phyloP scores from a whole-genome alignment of 345 rosid species.

The Brassica incana region DNA sequence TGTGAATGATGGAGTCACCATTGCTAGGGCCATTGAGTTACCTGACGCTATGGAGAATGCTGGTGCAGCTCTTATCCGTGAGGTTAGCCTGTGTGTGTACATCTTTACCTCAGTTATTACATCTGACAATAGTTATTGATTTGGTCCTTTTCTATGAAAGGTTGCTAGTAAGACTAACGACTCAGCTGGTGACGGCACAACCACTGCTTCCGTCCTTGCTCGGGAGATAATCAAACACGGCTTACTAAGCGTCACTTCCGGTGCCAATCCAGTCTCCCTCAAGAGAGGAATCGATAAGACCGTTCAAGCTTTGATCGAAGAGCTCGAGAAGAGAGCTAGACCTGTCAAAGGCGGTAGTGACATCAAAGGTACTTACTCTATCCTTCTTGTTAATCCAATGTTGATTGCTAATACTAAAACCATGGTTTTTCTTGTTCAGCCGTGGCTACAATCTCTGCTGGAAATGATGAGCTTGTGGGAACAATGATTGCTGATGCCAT shows the following conservation, averaged over 20 bases:
- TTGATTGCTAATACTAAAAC: not conserved
- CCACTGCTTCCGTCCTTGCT: conserved; percentile 92
- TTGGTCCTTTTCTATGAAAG: conserved; percentile 40
- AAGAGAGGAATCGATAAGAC: conserved; percentile 94
- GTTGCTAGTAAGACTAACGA: conserved; percentile 99
- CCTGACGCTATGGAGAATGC: conserved; percentile 98
- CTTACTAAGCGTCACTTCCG: conserved; percentile 86
- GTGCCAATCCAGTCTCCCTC: conserved; percentile 89
- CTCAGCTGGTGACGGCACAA: conserved; percentile 98
- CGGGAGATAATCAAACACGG: conserved; percentile 91
- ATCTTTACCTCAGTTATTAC: not conserved
- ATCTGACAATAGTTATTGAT: not conserved
- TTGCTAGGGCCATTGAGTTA: conserved; percentile 91
- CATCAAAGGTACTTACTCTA: conserved; percentile 56
- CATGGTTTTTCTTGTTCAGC: conserved; percentile 40
- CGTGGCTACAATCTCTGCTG: conserved; percentile 92
- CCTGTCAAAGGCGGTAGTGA: conserved; percentile 90
- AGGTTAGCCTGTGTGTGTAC: conserved; percentile 47
- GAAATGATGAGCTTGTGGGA: conserved; percentile 94
- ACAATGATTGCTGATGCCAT: conserved; percentile 97
- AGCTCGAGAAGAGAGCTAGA: conserved; percentile 82
- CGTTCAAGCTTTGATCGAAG: conserved; percentile 67
- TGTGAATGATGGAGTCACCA: conserved; percentile 98
- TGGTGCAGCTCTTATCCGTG: conserved; percentile 96
- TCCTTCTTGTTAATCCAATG: not conserved